Base-by-base conservation (phyloP, 2,329 filamentous ascomycete species). In the Ophiostoma pallidulum region DNA sequence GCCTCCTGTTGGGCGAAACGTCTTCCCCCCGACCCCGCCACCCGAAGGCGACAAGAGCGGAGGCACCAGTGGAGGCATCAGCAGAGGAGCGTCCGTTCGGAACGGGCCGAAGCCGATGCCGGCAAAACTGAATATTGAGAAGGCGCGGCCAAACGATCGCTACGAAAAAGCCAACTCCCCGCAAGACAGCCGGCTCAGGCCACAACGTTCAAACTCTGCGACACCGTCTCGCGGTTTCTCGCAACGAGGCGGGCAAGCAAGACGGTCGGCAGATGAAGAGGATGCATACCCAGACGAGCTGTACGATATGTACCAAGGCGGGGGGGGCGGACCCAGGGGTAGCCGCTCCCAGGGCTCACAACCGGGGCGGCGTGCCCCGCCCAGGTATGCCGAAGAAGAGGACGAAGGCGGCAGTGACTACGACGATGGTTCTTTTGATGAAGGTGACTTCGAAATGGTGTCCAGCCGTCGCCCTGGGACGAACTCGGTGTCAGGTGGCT, bases 11-110 rank as follows among this genome's bases (percentile, higher is more conserved):
- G 79, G 78, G 61, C 81, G 88, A 58, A 86, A 86, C 58, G 78
- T 91, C 53, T 96, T 97, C 69, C 92, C 92, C 16, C 92, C 92
- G n/a, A 97, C 92, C n/a, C 92, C 92, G 35, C 92, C 92, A 7
- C 92, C 92, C 6, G 92, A 98, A 70, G 78, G 78, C 53, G 89
- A 96, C 56, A 84, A 82, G 58, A 65, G 66, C 4, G 53, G 63
- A 29, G 33, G 28, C 16, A 9, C 35, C 8, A n/a, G 8, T n/a
- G 38, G 32, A 7, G 48, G 32, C 5, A 69, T 75, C 57, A 74
- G 67, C 54, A 72, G 79, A 19, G 77, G 69, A 44, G 71, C 72
- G 24, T 82, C 78, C n/a, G 75, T 82, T 41, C 75, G 78, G 50
- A 80, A 71, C 56, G 78, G 77, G 3, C 68, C 71, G 41, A 82